phyloP scores from a whole-genome alignment of 2,329 filamentous ascomycete species.

The Stagonosporopsis rhizophila region DNA sequence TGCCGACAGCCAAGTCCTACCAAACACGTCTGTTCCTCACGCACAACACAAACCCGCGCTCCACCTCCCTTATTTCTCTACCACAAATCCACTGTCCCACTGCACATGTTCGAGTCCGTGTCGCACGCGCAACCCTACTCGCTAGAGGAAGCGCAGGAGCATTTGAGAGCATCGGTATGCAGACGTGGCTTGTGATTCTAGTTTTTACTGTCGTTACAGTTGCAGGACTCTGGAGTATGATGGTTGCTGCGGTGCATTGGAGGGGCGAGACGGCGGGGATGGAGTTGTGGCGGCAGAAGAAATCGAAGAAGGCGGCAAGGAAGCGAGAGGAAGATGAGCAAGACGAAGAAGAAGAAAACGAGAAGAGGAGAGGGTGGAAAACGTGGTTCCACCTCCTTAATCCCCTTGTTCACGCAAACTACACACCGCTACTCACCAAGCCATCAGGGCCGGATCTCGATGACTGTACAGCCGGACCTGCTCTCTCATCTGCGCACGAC shows the following conservation, averaged over 20 bases:
- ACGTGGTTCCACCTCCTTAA: background rate
- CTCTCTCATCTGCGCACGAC: background rate
- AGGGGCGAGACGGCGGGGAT: background rate
- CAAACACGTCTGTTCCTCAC: background rate
- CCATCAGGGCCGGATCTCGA: background rate
- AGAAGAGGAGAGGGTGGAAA: background rate
- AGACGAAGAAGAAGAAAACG: background rate
- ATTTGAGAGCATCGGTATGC: background rate
- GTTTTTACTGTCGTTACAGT: background rate
- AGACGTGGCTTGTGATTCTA: background rate
- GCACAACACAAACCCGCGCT: background rate
- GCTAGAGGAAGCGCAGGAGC: background rate
- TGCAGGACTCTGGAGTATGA: background rate
- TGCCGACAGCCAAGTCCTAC: no score
- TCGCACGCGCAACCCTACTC: background rate
- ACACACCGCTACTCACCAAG: background rate
- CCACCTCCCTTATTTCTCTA: background rate
- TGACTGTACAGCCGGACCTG: background rate
- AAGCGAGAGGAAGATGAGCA: background rate
- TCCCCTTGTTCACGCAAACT: background rate
- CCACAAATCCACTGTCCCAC: background rate
- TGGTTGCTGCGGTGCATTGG: background rate
- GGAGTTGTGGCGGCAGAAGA: background rate
- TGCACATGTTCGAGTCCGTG: background rate
- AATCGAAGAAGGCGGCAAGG: background rate